Conservation (phyloP, 305 asterid species). For the Solanum hybrid region DNA sequence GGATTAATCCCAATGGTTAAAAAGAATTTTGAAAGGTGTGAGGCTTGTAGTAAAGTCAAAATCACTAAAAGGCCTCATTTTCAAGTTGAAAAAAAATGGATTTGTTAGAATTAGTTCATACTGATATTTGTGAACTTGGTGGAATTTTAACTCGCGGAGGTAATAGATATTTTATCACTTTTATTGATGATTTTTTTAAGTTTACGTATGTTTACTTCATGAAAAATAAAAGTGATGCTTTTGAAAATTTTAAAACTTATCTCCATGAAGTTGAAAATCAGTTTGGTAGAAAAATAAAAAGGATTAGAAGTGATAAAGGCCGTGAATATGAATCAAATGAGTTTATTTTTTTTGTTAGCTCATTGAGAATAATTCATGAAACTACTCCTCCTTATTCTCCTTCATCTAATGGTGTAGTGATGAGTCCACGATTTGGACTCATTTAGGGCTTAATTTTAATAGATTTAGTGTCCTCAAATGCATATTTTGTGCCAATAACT, state of each 20-base stretch:
- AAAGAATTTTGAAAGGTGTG: too few relatives aligned
- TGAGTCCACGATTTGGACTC: too few relatives aligned
- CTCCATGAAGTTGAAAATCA: not conserved
- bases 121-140: not conserved
- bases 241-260: not conserved
- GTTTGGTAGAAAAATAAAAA: not conserved
- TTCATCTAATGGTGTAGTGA: not conserved
- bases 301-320: not conserved
- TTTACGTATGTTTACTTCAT: not conserved
- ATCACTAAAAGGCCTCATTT: not conserved
- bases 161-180: not conserved
- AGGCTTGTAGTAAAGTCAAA: not conserved
- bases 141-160: not conserved
- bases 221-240: not conserved
- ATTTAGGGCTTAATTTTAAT: too few relatives aligned
- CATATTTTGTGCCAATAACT: too few relatives aligned
- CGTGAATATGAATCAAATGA: not conserved
- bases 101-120: not conserved
- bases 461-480: too few relatives aligned
- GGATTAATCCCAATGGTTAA: not conserved
- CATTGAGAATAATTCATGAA: not conserved
- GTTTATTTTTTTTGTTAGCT: not conserved
- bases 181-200: too few relatives aligned
- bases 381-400: not conserved
- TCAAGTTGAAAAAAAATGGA: not conserved